Percentiles rank a stretch among this genome's conserved stretches.
Evolutionary conservation across 768 basidiomycete species (phyloP).

Genomic region (Russula brevipes): DNA sequence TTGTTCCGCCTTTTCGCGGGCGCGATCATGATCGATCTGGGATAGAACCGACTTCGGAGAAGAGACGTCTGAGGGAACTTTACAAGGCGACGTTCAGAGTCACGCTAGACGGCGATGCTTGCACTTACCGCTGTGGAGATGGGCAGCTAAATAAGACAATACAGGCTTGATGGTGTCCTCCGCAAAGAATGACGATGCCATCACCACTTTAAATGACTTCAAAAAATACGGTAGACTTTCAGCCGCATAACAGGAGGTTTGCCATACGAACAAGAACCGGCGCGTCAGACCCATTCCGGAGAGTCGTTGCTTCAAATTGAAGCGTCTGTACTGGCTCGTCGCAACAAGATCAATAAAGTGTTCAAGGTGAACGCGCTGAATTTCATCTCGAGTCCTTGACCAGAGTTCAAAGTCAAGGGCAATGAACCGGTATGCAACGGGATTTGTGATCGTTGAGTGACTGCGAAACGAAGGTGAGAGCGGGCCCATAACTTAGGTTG

Average conservation of each 20-base stretch:
- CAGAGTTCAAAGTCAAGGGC: conserved; percentile 90
- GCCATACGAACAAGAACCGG: conserved; percentile 74
- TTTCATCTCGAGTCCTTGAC: conserved; percentile 62
- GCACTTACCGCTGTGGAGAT: conserved; percentile 59
- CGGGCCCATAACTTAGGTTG: neutral
- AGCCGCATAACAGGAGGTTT: conserved; percentile 67
- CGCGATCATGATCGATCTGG: conserved; percentile 45
- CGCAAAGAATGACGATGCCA: conserved; percentile 61
- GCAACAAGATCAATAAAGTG: conserved; percentile 75
- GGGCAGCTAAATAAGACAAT: conserved; percentile 79
- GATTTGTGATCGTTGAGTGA: conserved; percentile 76
- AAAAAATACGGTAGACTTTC: conserved; percentile 48
- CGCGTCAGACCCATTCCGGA: conserved; percentile 66
- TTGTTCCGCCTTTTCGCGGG: conserved; percentile 58
- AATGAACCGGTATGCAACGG: conserved; percentile 73
- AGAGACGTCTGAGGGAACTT: conserved; percentile 22
- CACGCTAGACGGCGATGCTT: neutral
- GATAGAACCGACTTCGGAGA: conserved; percentile 58
- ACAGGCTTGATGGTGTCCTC: conserved; percentile 80
- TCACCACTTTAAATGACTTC: conserved; percentile 55
- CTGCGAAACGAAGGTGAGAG: conserved; percentile 36
- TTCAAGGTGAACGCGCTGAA: conserved; percentile 74
- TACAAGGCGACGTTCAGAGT: neutral
- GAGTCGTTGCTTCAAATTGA: conserved; percentile 72
- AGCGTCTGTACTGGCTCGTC: conserved; percentile 66